phyloP scores from a whole-genome alignment of 2,329 filamentous ascomycete species.

The Diaporthe batatas region DNA sequence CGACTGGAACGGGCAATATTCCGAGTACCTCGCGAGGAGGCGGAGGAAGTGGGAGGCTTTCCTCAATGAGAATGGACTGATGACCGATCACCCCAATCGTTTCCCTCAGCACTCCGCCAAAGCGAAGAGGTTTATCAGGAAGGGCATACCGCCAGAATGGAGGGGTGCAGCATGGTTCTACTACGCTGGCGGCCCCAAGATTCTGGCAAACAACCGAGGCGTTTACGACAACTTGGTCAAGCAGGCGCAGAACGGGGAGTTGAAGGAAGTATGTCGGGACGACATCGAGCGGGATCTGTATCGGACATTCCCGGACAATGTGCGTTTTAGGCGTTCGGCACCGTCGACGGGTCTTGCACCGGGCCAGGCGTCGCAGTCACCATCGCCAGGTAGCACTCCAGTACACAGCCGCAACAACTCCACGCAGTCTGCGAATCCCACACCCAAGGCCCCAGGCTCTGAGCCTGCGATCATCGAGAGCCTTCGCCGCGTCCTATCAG shows the following conservation, averaged over 20 bases:
- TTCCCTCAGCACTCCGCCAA: slow-evolving; percentile 87
- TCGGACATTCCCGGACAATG: slow-evolving; percentile 94
- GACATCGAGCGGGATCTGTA: slow-evolving; percentile 95
- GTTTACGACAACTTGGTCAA: slow-evolving; percentile 80
- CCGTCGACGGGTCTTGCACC: slow-evolving; percentile 13
- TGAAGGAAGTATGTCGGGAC: slow-evolving; percentile 82
- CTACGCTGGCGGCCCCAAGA: slow-evolving; percentile 88
- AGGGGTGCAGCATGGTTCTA: slow-evolving; percentile 98
- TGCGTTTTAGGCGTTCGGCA: slow-evolving; percentile 81
- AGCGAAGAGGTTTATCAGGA: slow-evolving; percentile 90
- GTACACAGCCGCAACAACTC: slow-evolving; percentile 46
- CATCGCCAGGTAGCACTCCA: slow-evolving; percentile 50
- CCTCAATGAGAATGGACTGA: slow-evolving; percentile 81
- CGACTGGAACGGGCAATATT: slow-evolving; percentile 82
- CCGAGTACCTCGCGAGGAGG: slow-evolving; percentile 79
- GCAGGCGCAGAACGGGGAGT: slow-evolving; percentile 57
- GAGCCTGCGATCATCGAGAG: slow-evolving; percentile 86
- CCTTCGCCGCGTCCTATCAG: slow-evolving; percentile 86
- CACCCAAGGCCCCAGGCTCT: slow-evolving; percentile 55
- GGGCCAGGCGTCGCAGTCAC: slow-evolving; percentile 50
- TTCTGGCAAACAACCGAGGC: slow-evolving; percentile 80
- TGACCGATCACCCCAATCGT: slow-evolving; percentile 77
- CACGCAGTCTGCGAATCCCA: slow-evolving; percentile 42
- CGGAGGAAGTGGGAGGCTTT: slow-evolving; percentile 85
- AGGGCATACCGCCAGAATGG: slow-evolving; percentile 94